Evolutionary conservation across 2,329 filamentous ascomycete genomes (phyloP).

Genomic region (Pseudohalonectria lignicola): DNA sequence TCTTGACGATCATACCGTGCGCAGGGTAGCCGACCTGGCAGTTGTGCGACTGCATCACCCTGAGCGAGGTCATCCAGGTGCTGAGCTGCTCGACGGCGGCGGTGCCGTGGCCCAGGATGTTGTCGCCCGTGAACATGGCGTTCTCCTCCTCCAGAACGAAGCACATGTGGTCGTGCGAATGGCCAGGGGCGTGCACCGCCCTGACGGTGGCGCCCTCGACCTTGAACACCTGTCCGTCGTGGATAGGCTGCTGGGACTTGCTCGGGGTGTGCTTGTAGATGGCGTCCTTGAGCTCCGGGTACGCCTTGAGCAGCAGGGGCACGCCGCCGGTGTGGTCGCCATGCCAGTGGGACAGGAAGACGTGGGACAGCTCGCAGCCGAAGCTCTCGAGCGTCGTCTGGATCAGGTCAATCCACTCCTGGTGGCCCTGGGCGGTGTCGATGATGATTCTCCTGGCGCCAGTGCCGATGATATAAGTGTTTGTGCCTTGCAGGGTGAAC

Average conservation of each 20-base stretch:
- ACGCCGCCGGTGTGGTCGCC: constrained; percentile 60
- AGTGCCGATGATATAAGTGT: constrained; percentile 65
- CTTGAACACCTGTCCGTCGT: constrained; percentile 41
- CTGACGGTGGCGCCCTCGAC: constrained; percentile 54
- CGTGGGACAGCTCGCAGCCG: constrained; percentile 23
- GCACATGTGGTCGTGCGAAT: constrained; percentile 73
- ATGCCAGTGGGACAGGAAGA: constrained; percentile 66
- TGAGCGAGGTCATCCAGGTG: constrained; percentile 25
- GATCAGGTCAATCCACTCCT: constrained; percentile 40
- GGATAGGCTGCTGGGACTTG: constrained; percentile 17
- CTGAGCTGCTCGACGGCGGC: constrained; percentile 72
- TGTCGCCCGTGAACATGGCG: constrained; percentile 82
- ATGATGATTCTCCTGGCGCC: constrained; percentile 53
- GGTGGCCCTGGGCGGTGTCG: constrained; percentile 60
- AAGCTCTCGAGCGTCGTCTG: constrained; percentile 14
- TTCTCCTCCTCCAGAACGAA: constrained; percentile 69
- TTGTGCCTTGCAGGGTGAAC: constrained; percentile 51
- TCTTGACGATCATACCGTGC: constrained; percentile 26
- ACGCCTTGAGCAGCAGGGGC: constrained; percentile 34
- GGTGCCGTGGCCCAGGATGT: constrained; percentile 78
- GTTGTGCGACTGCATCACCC: constrained; percentile 11
- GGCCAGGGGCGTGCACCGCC: constrained; percentile 53
- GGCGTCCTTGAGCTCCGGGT: constrained; percentile 25
- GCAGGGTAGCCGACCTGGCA: constrained; percentile 30
- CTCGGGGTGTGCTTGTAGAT: constrained; percentile 22